Evolutionary conservation across 495 filamentous ascomycete genomes (phyloP), one percentile per base, ranked within the genome.

Genomic region (Penicillium psychrofluorescens): DNA sequence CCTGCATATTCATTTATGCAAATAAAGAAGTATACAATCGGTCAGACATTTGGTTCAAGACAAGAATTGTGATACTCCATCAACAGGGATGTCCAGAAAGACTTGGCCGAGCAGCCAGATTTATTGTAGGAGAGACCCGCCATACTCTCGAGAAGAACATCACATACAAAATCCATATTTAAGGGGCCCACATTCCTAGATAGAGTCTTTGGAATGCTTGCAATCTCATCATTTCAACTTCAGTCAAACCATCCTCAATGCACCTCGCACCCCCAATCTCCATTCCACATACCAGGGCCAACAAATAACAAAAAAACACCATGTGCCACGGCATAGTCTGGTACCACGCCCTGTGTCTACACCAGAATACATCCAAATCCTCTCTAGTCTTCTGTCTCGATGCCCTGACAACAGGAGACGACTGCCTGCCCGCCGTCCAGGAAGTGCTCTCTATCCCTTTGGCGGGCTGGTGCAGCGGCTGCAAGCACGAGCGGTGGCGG

Each of bases 311-410:
- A n/a, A n/a, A n/a, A 12, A 45, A 7, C 34, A 45, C 8, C 14
- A 68, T 68, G 64, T 68, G 64, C 40, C 58, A 66, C 27, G 11
- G 16, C 27, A 52, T 66, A 7, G 41, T 35, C 33, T 68, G 61
- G 63, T 58, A 55, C 37, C 47, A 63, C 41, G 50, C 45, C 40
- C 30, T 59, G 16, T 66, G 65, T 45, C 41, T 40, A 8, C 59
- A 62, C 44, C 6, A 16, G 13, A 43, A 54, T 29, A 38, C 34
- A 30, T 13, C 34, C n/a, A 45, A 38, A 34, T 35, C 40, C 30
- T 36, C 42, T 22, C 10, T 32, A 4, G 61, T 63, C 32, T 30
- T 34, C 11, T 68, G 65, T 32, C 29, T 29, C 1, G 14, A 50
- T 11, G 53, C 53, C 34, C 35, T 54, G n/a, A 33, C 39, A 28